A percentile compares a stretch with the other conserved stretches of the same genome.
Evolutionary conservation across 495 filamentous ascomycete species (phyloP).

Genomic region (Hypoxylon intermedium): DNA sequence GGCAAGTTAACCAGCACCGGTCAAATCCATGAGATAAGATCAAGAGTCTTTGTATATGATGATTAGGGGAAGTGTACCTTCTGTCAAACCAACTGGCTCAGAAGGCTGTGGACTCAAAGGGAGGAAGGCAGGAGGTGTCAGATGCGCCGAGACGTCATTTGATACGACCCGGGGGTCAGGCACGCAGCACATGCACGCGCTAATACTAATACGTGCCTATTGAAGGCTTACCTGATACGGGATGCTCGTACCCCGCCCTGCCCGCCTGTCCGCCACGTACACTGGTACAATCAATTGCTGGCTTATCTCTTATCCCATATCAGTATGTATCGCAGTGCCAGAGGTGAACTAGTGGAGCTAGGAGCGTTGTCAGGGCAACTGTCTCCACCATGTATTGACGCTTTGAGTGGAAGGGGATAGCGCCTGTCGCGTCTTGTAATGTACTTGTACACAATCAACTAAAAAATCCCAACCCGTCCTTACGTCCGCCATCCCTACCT

Average conservation of each 20-base stretch:
- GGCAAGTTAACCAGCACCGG: slow-evolving; percentile 13
- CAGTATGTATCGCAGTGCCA: no score
- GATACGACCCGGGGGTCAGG: slow-evolving; percentile 18
- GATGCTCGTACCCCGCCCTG: slow-evolving; percentile 4
- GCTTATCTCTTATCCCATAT: no score
- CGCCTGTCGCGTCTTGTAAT: slow-evolving; percentile 18
- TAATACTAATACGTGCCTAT: background rate
- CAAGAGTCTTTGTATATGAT: slow-evolving; percentile 9
- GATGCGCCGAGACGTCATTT: slow-evolving; percentile 39
- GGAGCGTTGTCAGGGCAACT: slow-evolving; percentile 25
- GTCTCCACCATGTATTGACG: slow-evolving; percentile 26
- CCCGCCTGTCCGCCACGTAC: no score
- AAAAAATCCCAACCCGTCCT: slow-evolving; percentile 2
- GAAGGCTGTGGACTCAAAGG: slow-evolving; percentile 3
- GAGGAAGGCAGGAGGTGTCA: slow-evolving; percentile 7
- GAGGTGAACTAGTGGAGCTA: no score
- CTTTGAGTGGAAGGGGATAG: slow-evolving; percentile 20
- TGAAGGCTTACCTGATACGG: slow-evolving; percentile 9
- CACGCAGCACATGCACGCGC: slow-evolving; percentile 8
- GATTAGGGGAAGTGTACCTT: slow-evolving; percentile 9
- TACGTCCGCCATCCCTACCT: slow-evolving; percentile 2
- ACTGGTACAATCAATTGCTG: no score
- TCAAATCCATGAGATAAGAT: slow-evolving; percentile 32
- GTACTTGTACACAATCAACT: slow-evolving; percentile 7
- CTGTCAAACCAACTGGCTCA: background rate